Conservation (phyloP, 495 filamentous ascomycete genomes). For the Aspergillus saccharolyticus region DNA sequence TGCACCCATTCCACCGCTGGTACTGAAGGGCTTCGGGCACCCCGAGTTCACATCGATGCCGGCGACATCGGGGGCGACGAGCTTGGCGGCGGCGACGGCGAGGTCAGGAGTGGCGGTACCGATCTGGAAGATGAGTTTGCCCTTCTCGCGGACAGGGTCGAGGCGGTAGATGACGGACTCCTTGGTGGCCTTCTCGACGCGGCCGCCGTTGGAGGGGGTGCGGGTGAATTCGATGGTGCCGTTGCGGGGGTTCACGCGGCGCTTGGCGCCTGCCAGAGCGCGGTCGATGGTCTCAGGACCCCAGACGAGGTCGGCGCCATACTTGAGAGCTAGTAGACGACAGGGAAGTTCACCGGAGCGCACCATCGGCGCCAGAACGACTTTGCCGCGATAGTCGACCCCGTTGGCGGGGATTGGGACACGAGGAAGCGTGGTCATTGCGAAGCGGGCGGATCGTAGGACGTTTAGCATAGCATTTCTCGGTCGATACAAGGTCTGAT, state of each 20-base stretch:
- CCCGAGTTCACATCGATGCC: constrained; percentile 97
- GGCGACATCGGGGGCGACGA: constrained; percentile 80
- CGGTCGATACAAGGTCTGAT: background rate
- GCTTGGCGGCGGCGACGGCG: constrained; percentile 74
- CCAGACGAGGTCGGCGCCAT: constrained; percentile 97
- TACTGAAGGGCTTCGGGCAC: constrained; percentile 94
- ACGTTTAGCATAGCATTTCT: constrained; percentile 43
- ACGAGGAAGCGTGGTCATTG: constrained; percentile 53
- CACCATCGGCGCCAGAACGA: constrained; percentile 97
- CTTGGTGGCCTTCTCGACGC: constrained; percentile 42
- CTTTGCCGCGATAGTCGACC: constrained; percentile 86
- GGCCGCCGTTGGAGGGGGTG: constrained; percentile 59
- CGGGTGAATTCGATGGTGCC: constrained; percentile 79
- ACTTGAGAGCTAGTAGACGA: constrained; percentile 79
- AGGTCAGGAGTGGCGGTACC: constrained; percentile 75
- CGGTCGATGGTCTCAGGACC: constrained; percentile 92
- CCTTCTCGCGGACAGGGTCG: constrained; percentile 67
- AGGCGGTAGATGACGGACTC: constrained; percentile 80
- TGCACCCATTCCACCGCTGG: constrained; percentile 88
- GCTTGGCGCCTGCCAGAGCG: constrained; percentile 77
- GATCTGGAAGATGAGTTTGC: constrained; percentile 80
- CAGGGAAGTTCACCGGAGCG: constrained; percentile 90
- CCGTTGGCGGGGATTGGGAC: constrained; percentile 83
- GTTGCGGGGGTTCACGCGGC: constrained; percentile 68
- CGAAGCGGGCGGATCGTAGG: constrained; percentile 25